A percentile compares a stretch with the other conserved stretches of the same genome.
phyloP scores from a whole-genome alignment of 139 green algal species.

The Volvox africanus region DNA sequence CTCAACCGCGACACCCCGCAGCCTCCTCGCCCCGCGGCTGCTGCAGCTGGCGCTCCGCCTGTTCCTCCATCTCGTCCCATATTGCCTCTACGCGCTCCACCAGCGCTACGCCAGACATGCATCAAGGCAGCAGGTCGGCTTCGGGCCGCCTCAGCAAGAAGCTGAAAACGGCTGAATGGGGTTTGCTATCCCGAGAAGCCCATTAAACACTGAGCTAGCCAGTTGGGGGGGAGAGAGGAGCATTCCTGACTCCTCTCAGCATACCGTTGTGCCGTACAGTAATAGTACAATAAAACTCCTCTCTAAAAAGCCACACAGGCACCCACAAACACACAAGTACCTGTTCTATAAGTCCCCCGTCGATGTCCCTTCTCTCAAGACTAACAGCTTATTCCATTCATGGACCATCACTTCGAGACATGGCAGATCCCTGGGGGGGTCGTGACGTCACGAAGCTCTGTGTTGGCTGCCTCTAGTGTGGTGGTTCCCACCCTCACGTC shows the following conservation, averaged over 20 bases:
- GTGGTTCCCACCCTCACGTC: not conserved
- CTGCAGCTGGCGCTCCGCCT: constrained; percentile 25
- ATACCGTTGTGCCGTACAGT: not conserved
- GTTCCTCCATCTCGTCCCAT: constrained; percentile 35
- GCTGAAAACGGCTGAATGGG: not conserved
- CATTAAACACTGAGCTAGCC: not conserved
- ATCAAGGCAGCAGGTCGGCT: no score
- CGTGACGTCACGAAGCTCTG: not conserved
- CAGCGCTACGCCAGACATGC: not conserved
- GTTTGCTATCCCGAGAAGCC: not conserved
- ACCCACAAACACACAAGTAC: not conserved
- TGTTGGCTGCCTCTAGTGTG: no score
- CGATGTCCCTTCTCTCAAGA: not conserved
- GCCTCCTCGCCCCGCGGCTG: no score
- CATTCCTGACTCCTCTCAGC: not conserved
- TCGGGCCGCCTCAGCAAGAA: not conserved
- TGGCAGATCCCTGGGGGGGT: no score
- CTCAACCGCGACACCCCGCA: no score
- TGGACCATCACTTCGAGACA: no score
- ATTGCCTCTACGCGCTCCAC: constrained; percentile 25
- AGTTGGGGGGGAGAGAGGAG: not conserved
- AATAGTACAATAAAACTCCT: not conserved
- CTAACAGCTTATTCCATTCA: not conserved
- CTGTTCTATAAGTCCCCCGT: not conserved
- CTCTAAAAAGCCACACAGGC: not conserved